A percentile compares a stretch with the other conserved stretches of the same genome.
Conservation (phyloP, 2,329 filamentous ascomycete species). For the Colletotrichum australisinense region DNA sequence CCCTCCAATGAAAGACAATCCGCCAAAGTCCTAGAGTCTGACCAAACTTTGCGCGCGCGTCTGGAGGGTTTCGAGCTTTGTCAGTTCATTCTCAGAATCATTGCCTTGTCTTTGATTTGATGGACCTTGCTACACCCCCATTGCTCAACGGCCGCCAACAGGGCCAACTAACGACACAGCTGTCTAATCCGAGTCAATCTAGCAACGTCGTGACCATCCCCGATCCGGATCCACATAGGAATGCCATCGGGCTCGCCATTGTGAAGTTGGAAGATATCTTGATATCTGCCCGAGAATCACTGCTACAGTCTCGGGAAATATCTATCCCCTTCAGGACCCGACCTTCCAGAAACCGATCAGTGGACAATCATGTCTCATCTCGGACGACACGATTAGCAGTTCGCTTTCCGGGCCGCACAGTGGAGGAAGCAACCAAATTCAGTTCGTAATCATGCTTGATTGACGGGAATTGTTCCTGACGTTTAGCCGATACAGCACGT, state of each 20-base stretch:
- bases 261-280: slow-evolving; percentile 67
- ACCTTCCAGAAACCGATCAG: slow-evolving; percentile 35
- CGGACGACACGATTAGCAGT: slow-evolving; percentile 33
- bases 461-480: neutral
- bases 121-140: slow-evolving; percentile 26
- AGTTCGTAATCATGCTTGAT: slow-evolving; percentile 48
- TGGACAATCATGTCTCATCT: neutral
- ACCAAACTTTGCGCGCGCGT: neutral
- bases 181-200: neutral
- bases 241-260: slow-evolving; percentile 50
- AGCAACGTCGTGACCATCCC: slow-evolving; percentile 25
- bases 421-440: slow-evolving; percentile 63
- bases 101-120: neutral
- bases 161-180: slow-evolving; percentile 27
- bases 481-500: slow-evolving; percentile 54
- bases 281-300: slow-evolving; percentile 59
- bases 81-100: no score
- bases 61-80: neutral
- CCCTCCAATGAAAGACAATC: neutral
- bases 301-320: slow-evolving; percentile 57
- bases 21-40: neutral
- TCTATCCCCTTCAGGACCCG: slow-evolving; percentile 58
- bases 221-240: slow-evolving; percentile 2
- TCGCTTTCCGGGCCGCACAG: slow-evolving; percentile 60
- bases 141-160: slow-evolving; percentile 11